Evolutionary conservation across 2,329 filamentous ascomycete species (phyloP).

Genomic region (Phoma sp.): DNA sequence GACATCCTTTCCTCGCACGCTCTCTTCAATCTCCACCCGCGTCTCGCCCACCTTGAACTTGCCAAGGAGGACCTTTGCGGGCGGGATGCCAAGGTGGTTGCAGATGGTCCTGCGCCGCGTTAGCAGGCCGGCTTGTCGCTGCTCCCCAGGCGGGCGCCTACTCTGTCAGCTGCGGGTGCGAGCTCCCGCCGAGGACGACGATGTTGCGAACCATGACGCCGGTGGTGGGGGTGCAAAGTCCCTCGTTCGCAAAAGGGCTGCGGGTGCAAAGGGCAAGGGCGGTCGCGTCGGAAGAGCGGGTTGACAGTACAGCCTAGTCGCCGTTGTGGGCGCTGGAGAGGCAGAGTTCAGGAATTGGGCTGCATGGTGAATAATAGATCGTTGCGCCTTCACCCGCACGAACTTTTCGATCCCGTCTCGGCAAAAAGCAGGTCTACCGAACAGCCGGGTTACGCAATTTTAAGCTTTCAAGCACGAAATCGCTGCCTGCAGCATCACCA

Average conservation of each 20-base stretch:
- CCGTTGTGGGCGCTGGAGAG: slow-evolving; percentile 34
- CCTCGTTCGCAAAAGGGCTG: slow-evolving; percentile 14
- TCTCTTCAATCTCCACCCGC: slow-evolving; percentile 94
- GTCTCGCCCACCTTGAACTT: slow-evolving; percentile 98
- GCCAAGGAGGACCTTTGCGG: slow-evolving; percentile 80
- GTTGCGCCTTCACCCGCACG: slow-evolving; percentile 22
- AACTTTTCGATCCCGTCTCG: slow-evolving; percentile 36
- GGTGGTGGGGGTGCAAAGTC: slow-evolving; percentile 19
- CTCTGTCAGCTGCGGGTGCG: slow-evolving; percentile 86
- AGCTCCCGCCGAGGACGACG: slow-evolving; percentile 90
- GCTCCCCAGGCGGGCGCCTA: slow-evolving; percentile 15
- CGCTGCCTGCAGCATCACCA: slow-evolving; percentile 17
- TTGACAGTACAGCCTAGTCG: slow-evolving; percentile 23
- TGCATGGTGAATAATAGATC: slow-evolving; percentile 43
- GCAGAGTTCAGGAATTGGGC: slow-evolving; percentile 41
- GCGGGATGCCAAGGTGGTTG: slow-evolving; percentile 85
- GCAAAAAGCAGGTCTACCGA: slow-evolving; percentile 27
- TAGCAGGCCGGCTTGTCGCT: background rate
- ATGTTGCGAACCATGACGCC: slow-evolving; percentile 87
- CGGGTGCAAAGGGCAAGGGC: slow-evolving; percentile 13
- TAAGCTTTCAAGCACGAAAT: slow-evolving; percentile 33
- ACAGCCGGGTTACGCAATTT: slow-evolving; percentile 25
- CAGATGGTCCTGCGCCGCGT: slow-evolving; percentile 68
- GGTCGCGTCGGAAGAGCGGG: slow-evolving; percentile 10
- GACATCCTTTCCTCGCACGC: slow-evolving; percentile 93